Conservation (phyloP, 257 asterid species). For the Solanum gracilifrons region DNA sequence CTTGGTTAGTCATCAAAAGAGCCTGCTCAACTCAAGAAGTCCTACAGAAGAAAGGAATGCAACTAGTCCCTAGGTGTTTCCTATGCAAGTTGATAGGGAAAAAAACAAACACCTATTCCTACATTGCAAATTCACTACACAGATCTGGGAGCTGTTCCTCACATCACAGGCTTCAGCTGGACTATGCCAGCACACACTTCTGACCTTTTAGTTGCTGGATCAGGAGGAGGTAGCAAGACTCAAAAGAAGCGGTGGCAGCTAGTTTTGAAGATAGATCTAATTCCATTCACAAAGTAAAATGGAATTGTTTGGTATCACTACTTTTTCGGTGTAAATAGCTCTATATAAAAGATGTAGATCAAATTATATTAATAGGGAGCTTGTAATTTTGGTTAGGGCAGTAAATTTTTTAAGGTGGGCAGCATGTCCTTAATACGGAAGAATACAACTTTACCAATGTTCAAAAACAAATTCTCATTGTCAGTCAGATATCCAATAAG, state of each 20-base stretch:
- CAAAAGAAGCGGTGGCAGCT: neutral
- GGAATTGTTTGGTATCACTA: neutral
- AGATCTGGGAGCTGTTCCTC: neutral
- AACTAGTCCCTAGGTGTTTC: neutral
- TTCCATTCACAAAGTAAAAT: too few species aligned
- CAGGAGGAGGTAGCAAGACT: neutral
- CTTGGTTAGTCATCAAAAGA: neutral
- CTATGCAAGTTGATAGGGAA: neutral
- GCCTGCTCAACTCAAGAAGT: neutral
- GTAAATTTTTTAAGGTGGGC: neutral
- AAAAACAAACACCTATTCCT: neutral
- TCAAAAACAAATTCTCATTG: neutral
- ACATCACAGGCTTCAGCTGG: neutral
- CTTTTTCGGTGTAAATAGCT: neutral
- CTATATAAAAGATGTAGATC: neutral
- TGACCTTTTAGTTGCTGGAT: neutral
- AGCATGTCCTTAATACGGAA: neutral
- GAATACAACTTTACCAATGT: neutral
- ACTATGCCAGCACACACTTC: neutral
- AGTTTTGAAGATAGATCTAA: neutral
- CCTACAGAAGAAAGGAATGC: neutral
- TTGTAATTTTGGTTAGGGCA: neutral
- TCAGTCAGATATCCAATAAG: neutral
- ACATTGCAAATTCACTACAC: neutral
- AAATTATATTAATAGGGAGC: neutral